Evolutionary conservation across 305 asterid species (phyloP).

Genomic region (Fraxinus xanthoxyloides): DNA sequence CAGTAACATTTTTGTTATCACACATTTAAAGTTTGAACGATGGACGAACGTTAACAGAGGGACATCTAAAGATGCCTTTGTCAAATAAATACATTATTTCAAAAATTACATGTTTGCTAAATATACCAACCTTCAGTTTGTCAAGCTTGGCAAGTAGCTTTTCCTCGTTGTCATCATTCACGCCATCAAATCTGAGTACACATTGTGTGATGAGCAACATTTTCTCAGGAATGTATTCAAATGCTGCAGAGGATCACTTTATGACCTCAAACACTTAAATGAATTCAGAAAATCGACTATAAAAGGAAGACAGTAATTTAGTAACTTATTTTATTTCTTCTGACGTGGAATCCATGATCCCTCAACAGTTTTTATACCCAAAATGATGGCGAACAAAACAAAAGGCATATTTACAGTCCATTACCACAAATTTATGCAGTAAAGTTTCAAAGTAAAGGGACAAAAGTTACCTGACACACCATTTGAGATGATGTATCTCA

Average conservation of each 20-base stretch:
- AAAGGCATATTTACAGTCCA: background rate
- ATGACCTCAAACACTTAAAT: slow-evolving; percentile 14
- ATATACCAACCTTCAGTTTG: slow-evolving; percentile 62
- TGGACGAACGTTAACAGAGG: background rate
- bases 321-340: background rate
- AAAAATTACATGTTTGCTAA: slow-evolving; percentile 7
- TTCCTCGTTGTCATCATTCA: slow-evolving; percentile 37
- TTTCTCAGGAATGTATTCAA: background rate
- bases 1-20: background rate
- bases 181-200: slow-evolving; percentile 56
- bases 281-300: background rate
- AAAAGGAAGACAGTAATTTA: background rate
- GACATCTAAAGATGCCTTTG: background rate
- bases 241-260: slow-evolving; percentile 13
- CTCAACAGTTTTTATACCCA: slow-evolving; percentile 9
- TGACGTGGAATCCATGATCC: slow-evolving; percentile 1
- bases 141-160: slow-evolving; percentile 49
- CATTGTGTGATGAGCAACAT: slow-evolving; percentile 18
- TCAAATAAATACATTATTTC: background rate
- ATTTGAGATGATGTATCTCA: slow-evolving; percentile 73
- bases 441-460: background rate
- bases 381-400: background rate
- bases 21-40: background rate
- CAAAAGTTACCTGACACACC: slow-evolving; percentile 67
- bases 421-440: background rate